Base-by-base conservation (phyloP, 257 asterid genomes). In the Ocimum tenuiflorum region DNA sequence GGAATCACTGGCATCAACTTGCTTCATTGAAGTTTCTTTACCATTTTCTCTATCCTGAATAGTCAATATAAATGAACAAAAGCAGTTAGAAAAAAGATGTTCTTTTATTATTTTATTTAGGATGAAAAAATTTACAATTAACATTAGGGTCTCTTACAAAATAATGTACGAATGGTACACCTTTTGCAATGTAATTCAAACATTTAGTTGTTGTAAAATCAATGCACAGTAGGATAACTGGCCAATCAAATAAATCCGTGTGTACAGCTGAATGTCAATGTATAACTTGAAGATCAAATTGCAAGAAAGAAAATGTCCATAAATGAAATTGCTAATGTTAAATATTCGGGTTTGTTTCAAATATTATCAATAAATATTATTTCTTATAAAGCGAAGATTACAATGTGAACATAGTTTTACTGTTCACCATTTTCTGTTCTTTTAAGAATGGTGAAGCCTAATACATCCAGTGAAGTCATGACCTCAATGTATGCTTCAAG, bases 11-110 rank as follows among this genome's bases (percentile, higher is more conserved):
- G 29, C 81, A 18, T 68, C 78, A 59, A 67, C 80, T 74, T 75
- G 83, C 75, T 78, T 67, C 67, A 61, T 74, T 73, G 84, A 64
- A 65, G 75, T 72, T 63, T 66, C 87, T 59, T 67, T 60, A 29
- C 82, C 76, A 54, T 70, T 78, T 52, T 54, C 74, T 12, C 63
- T 52, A 67, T 75, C 89, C 97, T 92, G 82, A 66, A 56, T 57
- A 67, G 41, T 24, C 53, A 63, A 63, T 45, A 18, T 14, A 55
- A 39, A 69, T 9, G 19, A 42, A 58, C 41, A 14, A 57, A 51
- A 27, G 50, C 43, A 8, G 35, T 47, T 50, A 43, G 22, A 60
- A 52, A 23, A 20, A 36, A 39, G 75, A 65, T 4, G 4, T 27
- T 18, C 6, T 31, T 31, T 31, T 31, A 31, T 31, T 5, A 31